Conservation (phyloP, 495 filamentous ascomycete genomes). For the Penicillium desertorum region DNA sequence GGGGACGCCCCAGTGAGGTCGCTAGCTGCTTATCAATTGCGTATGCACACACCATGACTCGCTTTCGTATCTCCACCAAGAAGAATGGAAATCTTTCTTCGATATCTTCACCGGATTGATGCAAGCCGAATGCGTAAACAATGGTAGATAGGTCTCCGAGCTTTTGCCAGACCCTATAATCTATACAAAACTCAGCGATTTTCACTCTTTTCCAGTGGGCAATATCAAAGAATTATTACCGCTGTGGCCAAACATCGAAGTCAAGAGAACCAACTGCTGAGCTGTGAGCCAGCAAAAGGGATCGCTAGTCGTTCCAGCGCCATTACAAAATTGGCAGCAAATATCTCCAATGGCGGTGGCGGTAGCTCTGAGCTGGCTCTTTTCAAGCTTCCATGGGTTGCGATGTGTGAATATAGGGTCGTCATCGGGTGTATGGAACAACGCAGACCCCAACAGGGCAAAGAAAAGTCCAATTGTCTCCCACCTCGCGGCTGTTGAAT, state of each 20-base stretch:
- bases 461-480: constrained; percentile 15
- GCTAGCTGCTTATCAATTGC: constrained; percentile 42
- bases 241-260: neutral
- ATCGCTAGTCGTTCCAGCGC: neutral
- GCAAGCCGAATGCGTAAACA: constrained; percentile 45
- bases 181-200: neutral
- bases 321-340: constrained; percentile 3
- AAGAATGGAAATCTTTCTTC: constrained; percentile 35
- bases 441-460: constrained; percentile 2
- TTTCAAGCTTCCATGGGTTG: constrained; percentile 8
- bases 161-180: constrained; percentile 17
- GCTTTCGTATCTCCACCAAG: constrained; percentile 40
- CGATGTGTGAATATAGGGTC: constrained; percentile 12
- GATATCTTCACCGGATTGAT: constrained; percentile 31
- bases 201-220: neutral
- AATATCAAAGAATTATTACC: neutral
- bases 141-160: constrained; percentile 17
- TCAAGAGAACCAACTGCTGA: neutral
- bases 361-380: neutral
- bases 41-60: constrained; percentile 44
- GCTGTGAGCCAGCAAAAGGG: constrained; percentile 1
- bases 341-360: neutral
- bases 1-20: constrained; percentile 49
- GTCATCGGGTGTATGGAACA: constrained; percentile 10
- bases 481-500: constrained; percentile 10